Conservation (phyloP, 176 grass and related monocot species). For the Saccharum spontaneum region DNA sequence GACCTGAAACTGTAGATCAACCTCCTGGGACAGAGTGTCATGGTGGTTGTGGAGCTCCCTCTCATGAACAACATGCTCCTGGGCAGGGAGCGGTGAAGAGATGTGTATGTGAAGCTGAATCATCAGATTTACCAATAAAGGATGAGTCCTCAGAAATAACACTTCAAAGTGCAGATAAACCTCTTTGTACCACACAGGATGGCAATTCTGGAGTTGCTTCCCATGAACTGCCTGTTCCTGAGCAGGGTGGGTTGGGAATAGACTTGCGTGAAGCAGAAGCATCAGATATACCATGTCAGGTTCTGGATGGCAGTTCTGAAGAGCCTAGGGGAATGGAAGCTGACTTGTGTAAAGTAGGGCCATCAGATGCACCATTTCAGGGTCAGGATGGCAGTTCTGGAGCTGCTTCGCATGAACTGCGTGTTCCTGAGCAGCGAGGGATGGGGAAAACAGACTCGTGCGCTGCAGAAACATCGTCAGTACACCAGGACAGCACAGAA, state of each 20-base stretch:
- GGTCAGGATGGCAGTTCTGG: conserved; percentile 8
- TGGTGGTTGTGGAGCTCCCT: conserved; percentile 1
- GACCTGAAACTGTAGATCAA: conserved; percentile 19
- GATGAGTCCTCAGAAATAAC: conserved; percentile 12
- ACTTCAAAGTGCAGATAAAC: neutral
- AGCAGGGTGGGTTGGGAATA: neutral
- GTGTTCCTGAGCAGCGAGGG: conserved; percentile 1
- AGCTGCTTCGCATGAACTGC: neutral
- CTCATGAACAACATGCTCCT: neutral
- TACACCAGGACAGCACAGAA: neutral
- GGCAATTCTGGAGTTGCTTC: conserved; percentile 15
- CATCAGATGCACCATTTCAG: neutral
- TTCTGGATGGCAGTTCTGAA: neutral
- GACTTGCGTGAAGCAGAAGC: conserved; percentile 14
- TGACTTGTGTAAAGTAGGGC: neutral
- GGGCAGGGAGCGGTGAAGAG: neutral
- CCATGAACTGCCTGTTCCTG: neutral
- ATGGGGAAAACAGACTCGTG: neutral
- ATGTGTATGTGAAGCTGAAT: conserved; percentile 26
- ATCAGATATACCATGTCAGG: conserved; percentile 6
- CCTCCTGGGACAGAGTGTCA: neutral
- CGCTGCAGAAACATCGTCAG: neutral
- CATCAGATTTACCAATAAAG: neutral
- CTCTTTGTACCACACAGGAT: neutral
- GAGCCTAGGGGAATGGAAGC: neutral